phyloP scores from a whole-genome alignment of 2,329 filamentous ascomycete genomes.

The Neofusicoccum laricinum region DNA sequence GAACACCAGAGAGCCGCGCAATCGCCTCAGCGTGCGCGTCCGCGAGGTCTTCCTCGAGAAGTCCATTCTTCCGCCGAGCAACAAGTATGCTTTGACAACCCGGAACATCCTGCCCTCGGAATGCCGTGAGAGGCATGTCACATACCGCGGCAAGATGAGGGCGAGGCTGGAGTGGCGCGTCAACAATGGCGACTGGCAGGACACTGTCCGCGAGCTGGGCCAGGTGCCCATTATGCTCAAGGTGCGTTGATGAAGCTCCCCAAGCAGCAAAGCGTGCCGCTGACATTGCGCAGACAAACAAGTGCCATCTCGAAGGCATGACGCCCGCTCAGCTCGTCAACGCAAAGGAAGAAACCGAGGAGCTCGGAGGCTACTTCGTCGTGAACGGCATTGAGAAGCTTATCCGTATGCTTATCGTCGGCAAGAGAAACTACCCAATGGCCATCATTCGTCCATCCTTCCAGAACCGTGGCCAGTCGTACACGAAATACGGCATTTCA shows the following conservation, averaged over 20 bases:
- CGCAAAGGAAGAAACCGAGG: constrained; percentile 91
- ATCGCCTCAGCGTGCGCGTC: constrained; percentile 74
- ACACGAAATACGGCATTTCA: constrained; percentile 87
- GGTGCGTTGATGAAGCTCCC: constrained; percentile 48
- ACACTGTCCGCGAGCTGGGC: constrained; percentile 81
- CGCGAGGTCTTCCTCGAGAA: constrained; percentile 82
- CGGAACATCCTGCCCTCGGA: constrained; percentile 88
- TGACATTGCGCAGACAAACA: constrained; percentile 63
- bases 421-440: constrained; percentile 90
- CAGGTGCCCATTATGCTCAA: constrained; percentile 91
- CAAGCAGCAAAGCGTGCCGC: constrained; percentile 1
- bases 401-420: constrained; percentile 86
- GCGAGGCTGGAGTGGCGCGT: constrained; percentile 81
- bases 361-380: constrained; percentile 94
- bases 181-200: constrained; percentile 81
- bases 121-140: constrained; percentile 88
- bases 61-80: constrained; percentile 71
- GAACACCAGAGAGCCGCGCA: constrained; percentile 59
- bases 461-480: constrained; percentile 77
- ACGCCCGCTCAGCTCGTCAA: constrained; percentile 79
- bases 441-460: constrained; percentile 91
- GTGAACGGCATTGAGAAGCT: constrained; percentile 98
- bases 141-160: constrained; percentile 83
- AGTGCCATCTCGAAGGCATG: constrained; percentile 84
- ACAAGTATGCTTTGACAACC: constrained; percentile 76